Evolutionary conservation across 441 rosid genomes (phyloP).

Genomic region (Iberis amara): DNA sequence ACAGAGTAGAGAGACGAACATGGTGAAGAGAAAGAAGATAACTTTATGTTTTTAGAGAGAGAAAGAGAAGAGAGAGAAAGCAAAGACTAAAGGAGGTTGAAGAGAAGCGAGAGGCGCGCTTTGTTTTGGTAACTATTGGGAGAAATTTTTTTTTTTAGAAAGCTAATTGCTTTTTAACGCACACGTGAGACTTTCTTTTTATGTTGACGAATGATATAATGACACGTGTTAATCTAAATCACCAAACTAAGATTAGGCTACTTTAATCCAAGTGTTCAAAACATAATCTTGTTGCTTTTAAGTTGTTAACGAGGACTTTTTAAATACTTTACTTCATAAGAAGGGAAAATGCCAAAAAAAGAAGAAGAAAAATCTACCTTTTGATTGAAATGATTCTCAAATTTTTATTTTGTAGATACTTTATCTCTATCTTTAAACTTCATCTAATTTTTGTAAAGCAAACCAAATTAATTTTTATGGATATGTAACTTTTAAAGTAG

Average conservation of each 20-base stretch:
- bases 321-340: too few relatives aligned
- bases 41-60: slow-evolving; percentile 18
- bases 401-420: too few relatives aligned
- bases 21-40: slow-evolving; percentile 5
- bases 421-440: too few relatives aligned
- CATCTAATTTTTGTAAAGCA: too few relatives aligned
- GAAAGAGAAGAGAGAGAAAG: slow-evolving; percentile 5
- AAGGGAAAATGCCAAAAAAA: too few relatives aligned
- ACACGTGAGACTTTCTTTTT: slow-evolving; percentile 32
- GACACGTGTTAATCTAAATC: slow-evolving; percentile 7
- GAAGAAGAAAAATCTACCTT: too few relatives aligned
- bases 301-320: too few relatives aligned
- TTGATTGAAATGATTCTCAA: too few relatives aligned
- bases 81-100: slow-evolving; percentile 10
- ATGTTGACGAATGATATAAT: background rate
- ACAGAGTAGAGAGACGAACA: slow-evolving; percentile 14
- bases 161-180: slow-evolving; percentile 22
- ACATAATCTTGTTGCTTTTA: background rate
- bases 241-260: background rate
- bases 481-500: too few relatives aligned
- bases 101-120: slow-evolving; percentile 34
- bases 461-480: too few relatives aligned
- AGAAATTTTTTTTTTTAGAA: slow-evolving; percentile 27
- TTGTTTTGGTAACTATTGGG: slow-evolving; percentile 26
- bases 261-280: background rate